Base-by-base conservation (phyloP, 208 protist genomes). In the Trypanosoma mega region DNA sequence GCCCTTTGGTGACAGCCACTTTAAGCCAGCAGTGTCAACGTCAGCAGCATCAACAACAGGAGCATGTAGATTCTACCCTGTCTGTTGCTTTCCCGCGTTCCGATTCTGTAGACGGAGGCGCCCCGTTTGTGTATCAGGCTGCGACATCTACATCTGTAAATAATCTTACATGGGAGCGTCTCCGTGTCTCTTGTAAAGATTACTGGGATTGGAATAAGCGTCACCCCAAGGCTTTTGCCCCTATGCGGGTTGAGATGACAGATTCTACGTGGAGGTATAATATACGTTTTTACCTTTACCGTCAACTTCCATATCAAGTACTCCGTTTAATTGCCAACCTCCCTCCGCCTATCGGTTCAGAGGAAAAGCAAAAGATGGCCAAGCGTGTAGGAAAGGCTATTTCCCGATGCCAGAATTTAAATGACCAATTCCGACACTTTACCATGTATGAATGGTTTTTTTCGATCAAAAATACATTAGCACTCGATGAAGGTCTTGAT, bases 111-210 rank as follows among this genome's bases (percentile, higher is more conserved):
- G 46, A 41, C n/a, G 23, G 14, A 29, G 39, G 9, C 20, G 39
- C 80, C n/a, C 77, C 72, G 3, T 72, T 89, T 56, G 74, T 93
- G 39, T 90, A 84, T 68, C 87, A 93, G 24, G 80, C 72, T 27
- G 62, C 58, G 16, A 85, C 76, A 21, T 83, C 81, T 3, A 68
- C 57, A 43, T 71, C 68, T 7, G 52, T 63, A 48, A 90, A 93
- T 62, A 30, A 47, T 3, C 34, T 68, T 8, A 82, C 74, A n/a
- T 93, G 83, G 81, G 53, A 51, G 14, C 69, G 73, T 16, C 30
- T 89, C 43, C 33, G 47, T 20, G 36, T 55, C 11, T 67, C 75
- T 30, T 36, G 77, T 20, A 26, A 20, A 47, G 36, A 64, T 29
- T 91, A 78, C 63, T 78, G 76, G 73, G 26, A 65, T 21, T 39